Conservation (phyloP, 371 early-diverging fungal species). For the Circinella umbellata region DNA sequence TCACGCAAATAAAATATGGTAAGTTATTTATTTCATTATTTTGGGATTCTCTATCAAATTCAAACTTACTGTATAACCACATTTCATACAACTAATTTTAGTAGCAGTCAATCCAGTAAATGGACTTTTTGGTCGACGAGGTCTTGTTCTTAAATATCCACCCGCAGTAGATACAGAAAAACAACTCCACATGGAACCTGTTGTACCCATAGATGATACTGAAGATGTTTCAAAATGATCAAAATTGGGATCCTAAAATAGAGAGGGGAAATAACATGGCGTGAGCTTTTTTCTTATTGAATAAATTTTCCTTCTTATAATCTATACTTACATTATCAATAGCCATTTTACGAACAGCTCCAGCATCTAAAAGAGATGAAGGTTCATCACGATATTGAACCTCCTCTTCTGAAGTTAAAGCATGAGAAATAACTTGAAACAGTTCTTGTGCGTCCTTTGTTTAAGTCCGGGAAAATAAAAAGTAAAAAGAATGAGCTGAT, state of each 20-base stretch:
- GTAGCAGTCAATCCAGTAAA: constrained; percentile 78
- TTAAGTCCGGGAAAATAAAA: not conserved
- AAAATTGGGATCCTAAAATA: constrained; percentile 21
- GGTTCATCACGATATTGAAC: constrained; percentile 43
- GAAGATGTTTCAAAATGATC: constrained; percentile 55
- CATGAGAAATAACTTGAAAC: constrained; percentile 84
- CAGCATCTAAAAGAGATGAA: constrained; percentile 46
- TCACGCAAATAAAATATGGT: too few species aligned
- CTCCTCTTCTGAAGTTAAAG: constrained; percentile 76
- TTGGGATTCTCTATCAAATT: not conserved
- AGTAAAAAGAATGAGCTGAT: not conserved
- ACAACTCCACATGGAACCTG: constrained; percentile 58
- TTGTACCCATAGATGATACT: constrained; percentile 50
- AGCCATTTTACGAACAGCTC: constrained; percentile 34
- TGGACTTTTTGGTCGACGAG: constrained; percentile 62
- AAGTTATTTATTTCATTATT: too few species aligned
- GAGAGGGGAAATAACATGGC: not conserved
- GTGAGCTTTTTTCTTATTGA: not conserved
- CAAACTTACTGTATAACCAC: constrained; percentile 71
- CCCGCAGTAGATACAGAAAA: constrained; percentile 57
- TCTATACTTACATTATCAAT: constrained; percentile 19
- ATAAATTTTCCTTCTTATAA: not conserved
- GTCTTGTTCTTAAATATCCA: constrained; percentile 46
- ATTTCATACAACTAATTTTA: constrained; percentile 78
- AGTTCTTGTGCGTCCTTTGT: constrained; percentile 94